Percentiles rank a stretch among this genome's conserved stretches.
Conservation (phyloP, 2,329 filamentous ascomycete species). For the Venturia aucupariae region DNA sequence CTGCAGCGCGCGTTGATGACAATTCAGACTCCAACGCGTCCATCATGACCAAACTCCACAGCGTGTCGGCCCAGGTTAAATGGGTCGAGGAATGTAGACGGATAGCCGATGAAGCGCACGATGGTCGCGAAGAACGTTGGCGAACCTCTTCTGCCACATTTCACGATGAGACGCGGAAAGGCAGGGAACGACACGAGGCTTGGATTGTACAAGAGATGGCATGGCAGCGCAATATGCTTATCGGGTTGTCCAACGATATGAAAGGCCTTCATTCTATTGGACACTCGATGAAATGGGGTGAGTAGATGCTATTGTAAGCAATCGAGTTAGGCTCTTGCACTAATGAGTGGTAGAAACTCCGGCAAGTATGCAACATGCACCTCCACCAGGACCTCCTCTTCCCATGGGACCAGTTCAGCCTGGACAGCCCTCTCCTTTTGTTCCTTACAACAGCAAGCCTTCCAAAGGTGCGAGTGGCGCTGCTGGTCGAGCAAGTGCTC, state of each 20-base stretch:
- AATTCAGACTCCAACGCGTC: constrained; percentile 1
- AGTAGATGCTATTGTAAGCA: background rate
- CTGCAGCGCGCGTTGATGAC: background rate
- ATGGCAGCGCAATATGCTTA: constrained; percentile 23
- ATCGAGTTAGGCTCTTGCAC: background rate
- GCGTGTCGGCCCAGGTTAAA: constrained; percentile 27
- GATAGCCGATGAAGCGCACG: constrained; percentile 25
- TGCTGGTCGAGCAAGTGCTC: background rate
- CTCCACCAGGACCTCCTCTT: constrained; percentile 1
- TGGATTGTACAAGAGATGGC: constrained; percentile 25
- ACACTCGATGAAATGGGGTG: constrained; percentile 23
- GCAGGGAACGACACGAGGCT: constrained; percentile 28
- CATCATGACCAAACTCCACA: constrained; percentile 22
- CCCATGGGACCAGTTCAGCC: background rate
- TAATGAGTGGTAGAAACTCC: constrained; percentile 9
- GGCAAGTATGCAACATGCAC: background rate
- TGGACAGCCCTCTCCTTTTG: background rate
- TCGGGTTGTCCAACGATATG: constrained; percentile 23
- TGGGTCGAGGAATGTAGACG: constrained; percentile 33
- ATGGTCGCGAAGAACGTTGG: constrained; percentile 32
- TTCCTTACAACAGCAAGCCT: background rate
- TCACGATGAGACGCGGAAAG: constrained; percentile 27
- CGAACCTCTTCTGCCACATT: constrained; percentile 31
- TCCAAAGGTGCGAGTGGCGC: background rate
- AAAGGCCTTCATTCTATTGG: constrained; percentile 21